phyloP scores from a whole-genome alignment of 139 green algal species.

The Trebouxia sp. region DNA sequence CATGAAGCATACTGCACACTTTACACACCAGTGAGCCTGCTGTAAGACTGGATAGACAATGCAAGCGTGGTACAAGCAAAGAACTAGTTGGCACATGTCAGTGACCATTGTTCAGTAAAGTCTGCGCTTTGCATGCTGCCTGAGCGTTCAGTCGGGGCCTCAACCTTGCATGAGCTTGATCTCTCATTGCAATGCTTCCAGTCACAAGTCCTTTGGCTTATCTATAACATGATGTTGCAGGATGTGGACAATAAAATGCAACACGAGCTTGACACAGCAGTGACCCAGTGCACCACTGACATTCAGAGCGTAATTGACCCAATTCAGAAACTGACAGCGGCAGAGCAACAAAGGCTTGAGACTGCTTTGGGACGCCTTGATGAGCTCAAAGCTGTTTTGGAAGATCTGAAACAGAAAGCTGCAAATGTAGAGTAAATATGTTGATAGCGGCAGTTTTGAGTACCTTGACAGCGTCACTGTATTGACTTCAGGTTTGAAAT shows the following conservation, averaged over 20 bases:
- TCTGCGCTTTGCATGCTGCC: background rate
- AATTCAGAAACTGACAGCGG: slow-evolving; percentile 42
- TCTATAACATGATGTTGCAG: slow-evolving; percentile 15
- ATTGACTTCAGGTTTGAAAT: too few species aligned
- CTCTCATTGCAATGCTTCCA: background rate
- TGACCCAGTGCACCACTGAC: slow-evolving; percentile 40
- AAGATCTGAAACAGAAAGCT: slow-evolving; percentile 42
- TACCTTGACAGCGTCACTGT: background rate
- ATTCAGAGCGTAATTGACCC: slow-evolving; percentile 44
- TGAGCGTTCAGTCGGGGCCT: background rate
- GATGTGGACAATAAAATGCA: slow-evolving; percentile 49
- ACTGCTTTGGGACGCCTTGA: slow-evolving; percentile 14
- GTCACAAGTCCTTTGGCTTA: background rate
- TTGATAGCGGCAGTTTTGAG: background rate
- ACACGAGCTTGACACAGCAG: slow-evolving; percentile 33
- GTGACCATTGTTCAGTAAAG: background rate
- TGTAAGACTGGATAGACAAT: too few species aligned
- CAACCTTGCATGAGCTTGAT: background rate
- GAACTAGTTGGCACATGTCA: background rate
- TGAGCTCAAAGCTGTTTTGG: slow-evolving; percentile 31
- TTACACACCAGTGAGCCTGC: too few species aligned
- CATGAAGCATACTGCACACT: background rate
- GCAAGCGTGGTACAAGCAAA: too few species aligned
- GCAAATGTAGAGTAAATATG: slow-evolving; percentile 44
- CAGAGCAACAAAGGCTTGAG: slow-evolving; percentile 34